Evolutionary conservation across 2,329 filamentous ascomycete genomes (phyloP).

Genomic region (Bisporella sp.): DNA sequence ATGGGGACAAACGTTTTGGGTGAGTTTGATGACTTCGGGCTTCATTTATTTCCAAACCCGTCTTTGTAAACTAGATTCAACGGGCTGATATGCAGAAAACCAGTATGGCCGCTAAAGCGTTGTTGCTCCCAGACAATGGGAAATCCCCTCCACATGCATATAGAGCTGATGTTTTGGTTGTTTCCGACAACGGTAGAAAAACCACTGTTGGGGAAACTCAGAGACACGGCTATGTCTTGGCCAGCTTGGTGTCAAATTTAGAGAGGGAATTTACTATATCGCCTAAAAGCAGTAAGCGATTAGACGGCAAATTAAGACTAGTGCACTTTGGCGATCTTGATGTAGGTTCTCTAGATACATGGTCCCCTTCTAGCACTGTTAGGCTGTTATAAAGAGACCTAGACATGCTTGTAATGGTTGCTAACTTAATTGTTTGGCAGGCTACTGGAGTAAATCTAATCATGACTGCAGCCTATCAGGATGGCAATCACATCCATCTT

Average conservation of each 20-base stretch:
- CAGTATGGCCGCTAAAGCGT: slow-evolving; percentile 70
- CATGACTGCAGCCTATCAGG: slow-evolving; percentile 60
- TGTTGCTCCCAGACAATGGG: slow-evolving; percentile 51
- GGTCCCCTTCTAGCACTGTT: neutral
- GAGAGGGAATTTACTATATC: slow-evolving; percentile 80
- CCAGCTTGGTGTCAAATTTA: slow-evolving; percentile 70
- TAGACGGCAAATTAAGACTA: slow-evolving; percentile 65
- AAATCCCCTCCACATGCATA: slow-evolving; percentile 47
- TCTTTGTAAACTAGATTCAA: too few relatives aligned
- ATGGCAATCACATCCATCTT: slow-evolving; percentile 48
- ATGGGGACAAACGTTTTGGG: slow-evolving; percentile 69
- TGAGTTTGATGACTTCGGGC: too few relatives aligned
- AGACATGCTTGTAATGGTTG: too few relatives aligned
- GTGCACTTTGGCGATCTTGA: slow-evolving; percentile 67
- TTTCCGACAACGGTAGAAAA: slow-evolving; percentile 21
- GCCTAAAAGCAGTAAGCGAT: slow-evolving; percentile 56
- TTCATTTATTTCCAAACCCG: too few relatives aligned
- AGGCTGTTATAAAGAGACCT: neutral
- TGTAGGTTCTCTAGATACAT: slow-evolving; percentile 38
- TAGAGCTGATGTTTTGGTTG: slow-evolving; percentile 39
- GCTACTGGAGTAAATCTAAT: slow-evolving; percentile 64
- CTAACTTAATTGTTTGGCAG: neutral
- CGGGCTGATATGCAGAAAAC: too few relatives aligned
- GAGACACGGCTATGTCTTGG: slow-evolving; percentile 67
- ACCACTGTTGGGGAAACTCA: slow-evolving; percentile 32